Base-by-base conservation (phyloP, 139 green algal genomes). In the Coelastrella sp. region DNA sequence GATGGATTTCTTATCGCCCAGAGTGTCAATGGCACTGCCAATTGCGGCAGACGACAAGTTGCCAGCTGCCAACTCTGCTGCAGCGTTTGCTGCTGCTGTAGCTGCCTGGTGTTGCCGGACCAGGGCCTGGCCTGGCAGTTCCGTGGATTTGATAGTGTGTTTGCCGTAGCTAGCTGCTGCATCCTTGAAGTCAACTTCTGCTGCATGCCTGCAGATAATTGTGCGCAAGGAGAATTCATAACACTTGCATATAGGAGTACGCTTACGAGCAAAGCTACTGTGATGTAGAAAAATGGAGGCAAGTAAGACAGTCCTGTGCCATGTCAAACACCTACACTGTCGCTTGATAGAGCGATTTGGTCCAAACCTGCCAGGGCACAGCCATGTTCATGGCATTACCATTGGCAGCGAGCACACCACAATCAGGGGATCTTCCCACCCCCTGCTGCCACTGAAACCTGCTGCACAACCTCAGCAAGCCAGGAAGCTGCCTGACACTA, bases 21-120 rank as follows among this genome's bases (percentile, higher is more conserved):
- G 4, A 57, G 54, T 54, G 7, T 54, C 83, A n/a, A 11, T 56
- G 6, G 8, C 86, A 64, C 32, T 47, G 32, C 32, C 32, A 1
- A 47, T 47, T 47, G 20, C 86, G 65, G 73, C 73, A 22, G 73
- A 19, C 11, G 74, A 54, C 23, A 73, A 6, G 4, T 8, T 20
- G 11, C 61, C 64, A 57, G 65, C 83, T 73, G 83, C 68, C 20
- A 20, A 14, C 17, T 23, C 20, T 54, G 17, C 64, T 79, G 59
- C 86, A 66, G 11, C 17, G 11, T n/a, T 7, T 54, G 6, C 61
- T 85, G 59, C 78, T n/a, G 76, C 77, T 11, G 32, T 61, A 23
- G 87, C 87, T 64, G 78, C 78, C 54, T 87, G 54, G 13, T 91
- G 87, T 47, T 66, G 65, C 47, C 73, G 77, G 58, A 91, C 32